These are phyloP conservation scores for Comarum palustre DNA, from an alignment of 306 rosid species.

Conservation along the genomic window DNA sequence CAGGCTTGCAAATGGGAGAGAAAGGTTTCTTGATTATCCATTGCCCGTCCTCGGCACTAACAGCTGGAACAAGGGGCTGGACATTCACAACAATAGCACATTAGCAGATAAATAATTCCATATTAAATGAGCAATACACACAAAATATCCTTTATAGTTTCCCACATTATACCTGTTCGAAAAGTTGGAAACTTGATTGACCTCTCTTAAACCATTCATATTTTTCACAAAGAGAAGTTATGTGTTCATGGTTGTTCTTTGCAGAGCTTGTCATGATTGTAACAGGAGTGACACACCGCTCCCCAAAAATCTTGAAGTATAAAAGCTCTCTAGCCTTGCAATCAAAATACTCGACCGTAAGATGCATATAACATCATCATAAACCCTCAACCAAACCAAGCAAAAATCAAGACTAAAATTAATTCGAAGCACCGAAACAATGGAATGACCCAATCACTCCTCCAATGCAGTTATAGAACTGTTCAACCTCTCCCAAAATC, in stretches of 20 bases:
- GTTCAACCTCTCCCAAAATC: constrained; percentile 61
- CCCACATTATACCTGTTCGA: constrained; percentile 79
- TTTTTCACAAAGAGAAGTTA: constrained; percentile 71
- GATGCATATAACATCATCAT: neutral
- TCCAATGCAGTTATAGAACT: constrained; percentile 88
- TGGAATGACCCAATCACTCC: constrained; percentile 84
- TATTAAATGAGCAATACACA: constrained; percentile 11
- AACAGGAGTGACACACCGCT: constrained; percentile 87
- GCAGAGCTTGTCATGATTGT: constrained; percentile 98
- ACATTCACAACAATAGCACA: constrained; percentile 35
- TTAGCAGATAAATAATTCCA: constrained; percentile 20
- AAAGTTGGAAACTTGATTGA: constrained; percentile 86
- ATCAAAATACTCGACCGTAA: constrained; percentile 28
- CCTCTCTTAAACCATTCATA: constrained; percentile 95
- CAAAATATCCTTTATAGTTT: constrained; percentile 22
- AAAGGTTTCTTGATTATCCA: constrained; percentile 80
- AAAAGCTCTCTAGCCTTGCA: constrained; percentile 92
- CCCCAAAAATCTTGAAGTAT: constrained; percentile 83
- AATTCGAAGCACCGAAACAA: neutral
- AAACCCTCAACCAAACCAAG: constrained; percentile 90
- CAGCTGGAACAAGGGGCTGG: constrained; percentile 97
- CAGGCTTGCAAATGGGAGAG: constrained; percentile 80
- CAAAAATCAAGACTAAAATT: neutral
- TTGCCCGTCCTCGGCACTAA: constrained; percentile 78
- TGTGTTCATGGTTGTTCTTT: constrained; percentile 76